Conservation (phyloP, 2,329 filamentous ascomycete species). For the Alternaria solani region DNA sequence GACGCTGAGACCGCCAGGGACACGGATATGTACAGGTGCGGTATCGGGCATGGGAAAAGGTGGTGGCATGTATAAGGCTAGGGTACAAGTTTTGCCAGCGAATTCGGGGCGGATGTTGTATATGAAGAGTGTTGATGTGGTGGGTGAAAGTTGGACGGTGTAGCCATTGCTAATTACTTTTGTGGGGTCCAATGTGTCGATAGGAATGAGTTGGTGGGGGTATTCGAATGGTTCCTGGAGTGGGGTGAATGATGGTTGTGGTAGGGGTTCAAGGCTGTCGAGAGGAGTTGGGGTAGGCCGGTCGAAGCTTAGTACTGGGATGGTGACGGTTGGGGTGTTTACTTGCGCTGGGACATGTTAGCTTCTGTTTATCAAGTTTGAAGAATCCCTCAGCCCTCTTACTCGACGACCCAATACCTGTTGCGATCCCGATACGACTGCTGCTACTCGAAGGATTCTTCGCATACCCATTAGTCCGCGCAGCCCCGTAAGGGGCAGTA, state of each 20-base stretch:
- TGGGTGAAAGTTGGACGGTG: conserved; percentile 52
- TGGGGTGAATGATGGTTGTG: conserved; percentile 1
- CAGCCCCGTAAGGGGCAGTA: conserved; percentile 26
- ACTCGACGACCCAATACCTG: conserved; percentile 16
- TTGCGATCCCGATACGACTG: conserved; percentile 20
- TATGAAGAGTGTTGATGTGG: conserved; percentile 54
- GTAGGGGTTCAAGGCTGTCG: conserved; percentile 6
- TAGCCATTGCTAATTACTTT: conserved; percentile 52
- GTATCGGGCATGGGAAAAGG: conserved; percentile 38
- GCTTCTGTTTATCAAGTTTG: not conserved
- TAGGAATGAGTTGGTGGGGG: conserved; percentile 50
- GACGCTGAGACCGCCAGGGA: conserved; percentile 48
- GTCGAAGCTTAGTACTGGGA: conserved; percentile 5
- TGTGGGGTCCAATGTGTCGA: conserved; percentile 49
- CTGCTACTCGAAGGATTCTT: conserved; percentile 21
- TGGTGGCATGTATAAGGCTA: conserved; percentile 58
- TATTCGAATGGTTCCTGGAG: conserved; percentile 39
- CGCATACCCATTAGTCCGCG: conserved; percentile 37
- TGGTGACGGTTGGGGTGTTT: conserved; percentile 13
- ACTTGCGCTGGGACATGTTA: not conserved
- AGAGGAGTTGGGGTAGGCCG: not conserved
- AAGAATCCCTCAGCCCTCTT: conserved; percentile 12
- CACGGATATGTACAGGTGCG: conserved; percentile 39
- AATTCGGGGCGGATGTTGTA: conserved; percentile 56
- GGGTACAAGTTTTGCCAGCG: conserved; percentile 55